Evolutionary conservation across 768 basidiomycete genomes (phyloP), one percentile per base, ranked within the genome.

Genomic region (Naganishia antarctica): DNA sequence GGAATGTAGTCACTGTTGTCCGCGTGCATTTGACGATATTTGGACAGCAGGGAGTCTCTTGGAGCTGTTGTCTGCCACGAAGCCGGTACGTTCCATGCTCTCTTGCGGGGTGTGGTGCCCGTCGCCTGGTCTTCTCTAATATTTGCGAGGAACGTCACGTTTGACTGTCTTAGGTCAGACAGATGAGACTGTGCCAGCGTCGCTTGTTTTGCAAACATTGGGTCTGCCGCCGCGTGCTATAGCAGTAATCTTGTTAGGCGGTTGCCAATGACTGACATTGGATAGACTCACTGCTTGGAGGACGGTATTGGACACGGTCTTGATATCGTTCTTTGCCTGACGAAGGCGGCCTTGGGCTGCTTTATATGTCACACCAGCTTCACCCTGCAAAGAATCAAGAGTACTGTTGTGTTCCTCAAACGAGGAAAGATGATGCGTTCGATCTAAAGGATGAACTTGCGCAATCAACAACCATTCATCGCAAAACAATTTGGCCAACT

Each of bases 51-150:
- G 9, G 57, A 43, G 23, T 74, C 70, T 37, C 75, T 49, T 31
- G 70, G 70, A 28, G 69, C 70, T 9, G 73, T 75, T 18, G 70
- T 60, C 53, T 72, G 70, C 76, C 76, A 77, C 1, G 53, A 47
- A 13, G 66, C 61, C 15, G 64, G 69, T 1, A 77, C 72, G 25
- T 72, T 69, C 70, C 72, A 75, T 16, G 60, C 66, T 60, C 68
- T 71, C 67, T 77, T 77, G 34, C 66, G 65, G 12, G 76, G 76
- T 13, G 76, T 77, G 0, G 68, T 59, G 16, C 76, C 76, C 16
- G 76, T 77, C 0, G 74, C 67, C 4, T 70, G 50, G 48, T 77
- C 76, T 26, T 77, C 74, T n/a, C 60, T 49, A 12, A 77, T 73
- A n/a, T 71, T 72, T 6, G 70, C 60, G 15, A 77, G 61, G 71